These are phyloP conservation scores for Pseudocercospora vitis DNA, from an alignment of 2,329 filamentous ascomycete genomes.

Conservation along the genomic window DNA sequence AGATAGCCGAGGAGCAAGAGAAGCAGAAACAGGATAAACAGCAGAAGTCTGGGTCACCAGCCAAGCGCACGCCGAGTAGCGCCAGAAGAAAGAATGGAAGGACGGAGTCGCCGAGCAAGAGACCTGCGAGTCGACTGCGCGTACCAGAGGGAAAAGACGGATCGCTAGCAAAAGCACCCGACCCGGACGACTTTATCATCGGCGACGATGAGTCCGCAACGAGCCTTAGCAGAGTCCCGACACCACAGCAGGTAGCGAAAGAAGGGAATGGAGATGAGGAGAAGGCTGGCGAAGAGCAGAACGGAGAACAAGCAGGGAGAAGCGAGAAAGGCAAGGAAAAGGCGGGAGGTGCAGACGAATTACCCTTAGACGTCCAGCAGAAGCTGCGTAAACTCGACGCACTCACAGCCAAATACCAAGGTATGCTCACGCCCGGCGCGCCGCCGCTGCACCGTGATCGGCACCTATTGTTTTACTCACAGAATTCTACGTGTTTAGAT, in stretches of 20 bases:
- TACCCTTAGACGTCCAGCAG: constrained; percentile 71
- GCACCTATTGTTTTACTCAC: constrained; percentile 34
- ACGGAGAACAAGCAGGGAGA: constrained; percentile 34
- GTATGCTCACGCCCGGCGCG: constrained; percentile 47
- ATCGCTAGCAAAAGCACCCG: constrained; percentile 55
- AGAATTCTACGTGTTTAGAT: constrained; percentile 55
- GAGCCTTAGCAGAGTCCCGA: constrained; percentile 61
- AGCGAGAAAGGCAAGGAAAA: constrained; percentile 30
- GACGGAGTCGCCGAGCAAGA: constrained; percentile 34
- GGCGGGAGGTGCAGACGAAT: constrained; percentile 48
- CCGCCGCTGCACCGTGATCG: constrained; percentile 28
- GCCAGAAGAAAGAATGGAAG: constrained; percentile 46
- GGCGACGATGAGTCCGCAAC: constrained; percentile 72
- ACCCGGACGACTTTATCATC: constrained; percentile 84
- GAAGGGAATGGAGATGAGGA: constrained; percentile 29
- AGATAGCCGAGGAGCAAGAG: constrained; percentile 89
- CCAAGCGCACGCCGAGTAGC: constrained; percentile 43
- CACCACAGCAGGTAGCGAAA: constrained; percentile 53
- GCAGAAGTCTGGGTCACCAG: constrained; percentile 27
- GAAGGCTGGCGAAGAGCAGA: constrained; percentile 26
- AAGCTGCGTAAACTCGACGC: constrained; percentile 87
- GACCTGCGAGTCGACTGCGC: constrained; percentile 28
- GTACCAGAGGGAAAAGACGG: constrained; percentile 26
- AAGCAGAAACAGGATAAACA: constrained; percentile 57
- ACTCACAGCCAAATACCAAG: constrained; percentile 81